Percentiles rank a stretch among this genome's conserved stretches.
phyloP scores from a whole-genome alignment of 2,329 filamentous ascomycete genomes.

The Aspergillus tanneri region DNA sequence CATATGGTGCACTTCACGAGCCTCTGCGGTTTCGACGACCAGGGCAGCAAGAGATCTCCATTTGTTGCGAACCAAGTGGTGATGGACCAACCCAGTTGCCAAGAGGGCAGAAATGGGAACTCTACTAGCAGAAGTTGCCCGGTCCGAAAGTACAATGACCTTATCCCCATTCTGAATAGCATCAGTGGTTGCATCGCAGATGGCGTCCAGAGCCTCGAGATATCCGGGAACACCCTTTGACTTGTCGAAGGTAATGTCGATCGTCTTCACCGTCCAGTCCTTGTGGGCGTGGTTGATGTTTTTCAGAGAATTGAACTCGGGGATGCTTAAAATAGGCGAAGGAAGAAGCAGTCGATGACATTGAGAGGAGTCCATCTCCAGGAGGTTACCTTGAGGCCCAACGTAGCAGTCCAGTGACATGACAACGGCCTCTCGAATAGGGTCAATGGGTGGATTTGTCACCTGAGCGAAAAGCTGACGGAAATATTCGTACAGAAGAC shows the following conservation, averaged over 20 bases:
- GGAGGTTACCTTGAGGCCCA: slow-evolving; percentile 88
- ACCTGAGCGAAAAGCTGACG: slow-evolving; percentile 96
- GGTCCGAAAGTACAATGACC: slow-evolving; percentile 85
- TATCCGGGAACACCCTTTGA: slow-evolving; percentile 79
- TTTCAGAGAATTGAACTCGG: slow-evolving; percentile 84
- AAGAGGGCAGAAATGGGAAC: slow-evolving; percentile 83
- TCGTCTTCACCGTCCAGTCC: slow-evolving; percentile 82
- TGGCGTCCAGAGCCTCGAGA: slow-evolving; percentile 79
- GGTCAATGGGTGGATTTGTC: slow-evolving; percentile 95
- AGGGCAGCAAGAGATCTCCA: slow-evolving; percentile 88
- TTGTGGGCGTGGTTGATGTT: slow-evolving; percentile 71
- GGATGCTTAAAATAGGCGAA: slow-evolving; percentile 83
- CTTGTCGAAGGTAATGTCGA: slow-evolving; percentile 93
- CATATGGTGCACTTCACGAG: slow-evolving; percentile 97
- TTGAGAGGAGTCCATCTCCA: slow-evolving; percentile 90
- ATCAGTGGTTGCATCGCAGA: slow-evolving; percentile 79
- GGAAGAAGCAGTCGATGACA: slow-evolving; percentile 82
- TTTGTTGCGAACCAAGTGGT: slow-evolving; percentile 92
- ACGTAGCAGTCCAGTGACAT: slow-evolving; percentile 98
- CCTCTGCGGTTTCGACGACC: slow-evolving; percentile 88
- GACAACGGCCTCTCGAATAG: slow-evolving; percentile 94
- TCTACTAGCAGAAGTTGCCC: slow-evolving; percentile 76
- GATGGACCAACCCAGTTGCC: slow-evolving; percentile 90
- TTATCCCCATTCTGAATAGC: slow-evolving; percentile 81
- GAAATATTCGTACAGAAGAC: slow-evolving; percentile 94